These are phyloP conservation scores for Comarum palustre DNA, from an alignment of 306 rosid genomes.

Conservation along the genomic window DNA sequence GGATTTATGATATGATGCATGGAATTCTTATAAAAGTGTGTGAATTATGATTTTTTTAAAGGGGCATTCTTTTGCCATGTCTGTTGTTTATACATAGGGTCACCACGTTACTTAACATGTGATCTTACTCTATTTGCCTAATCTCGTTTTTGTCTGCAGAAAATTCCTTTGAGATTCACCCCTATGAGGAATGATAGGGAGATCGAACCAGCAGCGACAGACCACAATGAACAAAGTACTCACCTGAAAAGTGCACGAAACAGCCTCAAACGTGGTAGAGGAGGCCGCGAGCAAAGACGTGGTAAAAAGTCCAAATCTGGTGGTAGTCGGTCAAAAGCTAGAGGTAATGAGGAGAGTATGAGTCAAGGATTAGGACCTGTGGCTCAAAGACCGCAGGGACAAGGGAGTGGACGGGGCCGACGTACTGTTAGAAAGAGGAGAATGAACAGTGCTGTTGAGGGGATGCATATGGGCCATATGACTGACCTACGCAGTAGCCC, in stretches of 20 bases:
- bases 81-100: background rate
- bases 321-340: conserved; percentile 37
- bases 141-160: conserved; percentile 42
- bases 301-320: conserved; percentile 55
- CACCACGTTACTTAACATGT: background rate
- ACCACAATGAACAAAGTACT: conserved; percentile 35
- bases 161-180: conserved; percentile 54
- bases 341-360: conserved; percentile 40
- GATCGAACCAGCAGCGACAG: conserved; percentile 43
- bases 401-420: conserved; percentile 76
- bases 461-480: conserved; percentile 40
- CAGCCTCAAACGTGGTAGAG: conserved; percentile 66
- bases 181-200: conserved; percentile 50
- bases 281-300: conserved; percentile 63
- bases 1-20: background rate
- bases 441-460: conserved; percentile 63
- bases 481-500: conserved; percentile 36
- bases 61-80: background rate
- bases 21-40: background rate
- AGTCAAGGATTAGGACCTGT: conserved; percentile 52
- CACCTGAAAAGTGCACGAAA: conserved; percentile 48
- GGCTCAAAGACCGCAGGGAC: conserved; percentile 50
- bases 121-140: background rate
- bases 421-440: conserved; percentile 84
- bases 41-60: too few species aligned